A percentile compares a stretch with the other conserved stretches of the same genome.
Conservation (phyloP, 345 rosid genomes). For the Mangifera indica region DNA sequence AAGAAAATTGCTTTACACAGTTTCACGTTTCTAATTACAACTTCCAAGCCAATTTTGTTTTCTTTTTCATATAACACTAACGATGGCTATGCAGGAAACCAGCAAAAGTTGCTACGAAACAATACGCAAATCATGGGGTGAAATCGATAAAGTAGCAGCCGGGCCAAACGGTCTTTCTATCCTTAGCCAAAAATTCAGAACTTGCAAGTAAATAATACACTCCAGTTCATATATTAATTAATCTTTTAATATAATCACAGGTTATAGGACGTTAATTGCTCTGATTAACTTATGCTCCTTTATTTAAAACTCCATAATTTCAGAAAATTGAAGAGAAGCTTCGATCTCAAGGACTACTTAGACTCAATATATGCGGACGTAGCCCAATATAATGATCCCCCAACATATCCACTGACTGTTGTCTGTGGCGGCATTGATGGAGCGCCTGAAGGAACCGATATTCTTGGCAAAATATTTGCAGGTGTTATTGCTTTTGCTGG, state of each 20-base stretch:
- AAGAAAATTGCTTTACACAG: background rate
- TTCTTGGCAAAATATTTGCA: slow-evolving; percentile 35
- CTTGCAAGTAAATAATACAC: slow-evolving; percentile 47
- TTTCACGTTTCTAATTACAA: background rate
- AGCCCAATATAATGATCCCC: slow-evolving; percentile 50
- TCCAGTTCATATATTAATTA: too few relatives aligned
- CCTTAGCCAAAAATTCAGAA: slow-evolving; percentile 59
- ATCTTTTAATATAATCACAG: too few relatives aligned
- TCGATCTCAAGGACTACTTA: slow-evolving; percentile 39
- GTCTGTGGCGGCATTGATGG: slow-evolving; percentile 45
- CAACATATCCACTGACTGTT: slow-evolving; percentile 29
- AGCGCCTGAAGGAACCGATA: slow-evolving; percentile 23
- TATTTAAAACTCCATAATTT: background rate
- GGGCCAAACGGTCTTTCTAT: slow-evolving; percentile 41
- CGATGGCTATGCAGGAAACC: slow-evolving; percentile 36
- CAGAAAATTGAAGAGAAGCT: slow-evolving; percentile 27
- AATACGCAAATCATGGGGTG: slow-evolving; percentile 52
- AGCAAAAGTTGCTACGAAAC: slow-evolving; percentile 57
- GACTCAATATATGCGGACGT: slow-evolving; percentile 30
- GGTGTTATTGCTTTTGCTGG: slow-evolving; percentile 46
- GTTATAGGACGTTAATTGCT: background rate
- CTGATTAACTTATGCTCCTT: background rate
- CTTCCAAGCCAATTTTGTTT: background rate
- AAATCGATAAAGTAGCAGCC: slow-evolving; percentile 52
- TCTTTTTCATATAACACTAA: background rate